Evolutionary conservation across 148 eudicot species (phyloP).

Genomic region (Fagopyrum homotropicum): DNA sequence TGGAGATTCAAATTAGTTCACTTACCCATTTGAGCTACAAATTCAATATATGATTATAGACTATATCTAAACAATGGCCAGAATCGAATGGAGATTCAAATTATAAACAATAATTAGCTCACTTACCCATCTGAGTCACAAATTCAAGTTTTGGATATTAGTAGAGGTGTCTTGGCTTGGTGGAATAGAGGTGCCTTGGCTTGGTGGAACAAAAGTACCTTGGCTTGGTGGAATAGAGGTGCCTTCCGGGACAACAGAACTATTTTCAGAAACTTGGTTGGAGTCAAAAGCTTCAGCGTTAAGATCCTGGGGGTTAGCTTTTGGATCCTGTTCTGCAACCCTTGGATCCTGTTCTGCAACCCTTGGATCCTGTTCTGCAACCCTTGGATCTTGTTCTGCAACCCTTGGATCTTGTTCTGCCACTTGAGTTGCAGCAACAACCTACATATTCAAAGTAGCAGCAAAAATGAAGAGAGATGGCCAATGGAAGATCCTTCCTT

Average conservation of each 20-base stretch:
- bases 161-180: too few relatives aligned
- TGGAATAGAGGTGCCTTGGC: too few relatives aligned
- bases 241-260: not conserved
- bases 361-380: not conserved
- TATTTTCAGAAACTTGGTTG: slow-evolving; percentile 1
- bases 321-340: not conserved
- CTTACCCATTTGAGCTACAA: too few relatives aligned
- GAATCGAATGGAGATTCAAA: too few relatives aligned
- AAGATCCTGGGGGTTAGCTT: not conserved
- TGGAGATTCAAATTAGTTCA: too few relatives aligned
- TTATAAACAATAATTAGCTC: too few relatives aligned
- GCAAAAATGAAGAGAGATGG: not conserved
- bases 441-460: slow-evolving; percentile 1
- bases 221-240: slow-evolving; percentile 8
- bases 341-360: not conserved
- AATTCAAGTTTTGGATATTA: too few relatives aligned
- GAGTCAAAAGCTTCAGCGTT: not conserved
- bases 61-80: too few relatives aligned
- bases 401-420: not conserved
- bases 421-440: not conserved
- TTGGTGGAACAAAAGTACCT: not conserved
- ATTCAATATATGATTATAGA: too few relatives aligned
- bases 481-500: not conserved
- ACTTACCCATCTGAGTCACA: too few relatives aligned
- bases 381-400: too few relatives aligned